Evolutionary conservation across 345 rosid species (phyloP), one percentile per base, ranked within the genome.

Genomic region (Arabis hirsuta): DNA sequence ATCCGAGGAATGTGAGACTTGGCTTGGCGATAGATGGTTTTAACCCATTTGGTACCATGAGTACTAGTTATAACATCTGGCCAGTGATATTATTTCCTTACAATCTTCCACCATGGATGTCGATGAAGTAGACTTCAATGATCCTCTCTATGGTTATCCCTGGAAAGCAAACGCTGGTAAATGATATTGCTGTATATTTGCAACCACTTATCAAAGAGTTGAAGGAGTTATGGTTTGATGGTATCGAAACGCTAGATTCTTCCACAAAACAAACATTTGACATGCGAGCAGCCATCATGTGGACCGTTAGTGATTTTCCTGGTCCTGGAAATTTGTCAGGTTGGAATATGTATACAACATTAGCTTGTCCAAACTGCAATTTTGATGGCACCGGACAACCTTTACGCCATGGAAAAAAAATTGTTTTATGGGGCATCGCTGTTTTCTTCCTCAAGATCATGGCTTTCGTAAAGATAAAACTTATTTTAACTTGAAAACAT

Each of bases 1-100:
- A 62, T 19, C 26, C 55, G 16, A 62, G 67, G 14, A 45, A 62
- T 19, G 29, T 46, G 8, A 6, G 55, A 45, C 3, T 45, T 0
- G 55, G 43, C 6, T 62, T 46, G 10, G 67, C 29, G 10, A 39
- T 19, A 5, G 2, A 45, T 6, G 66, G 53, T 13, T 43, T 42
- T 19, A 27, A 61, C 6, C 53, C 39, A 44, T 61, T 26, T 61
- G 66, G 66, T 27, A 9, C 39, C 27, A 61, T 61, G 65, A 61
- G 65, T 43, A 61, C 1, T 4, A 61, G 5, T 26, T n/a, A 61
- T 22, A 22, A 1, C 24, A 22, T 22, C 1, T 22, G 24, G 24
- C 24, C 24, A 22, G 24, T 22, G 24, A 22, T 22, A 22, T 44
- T 43, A 42, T 44, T 44, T 63, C 55, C 43, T 34, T 29, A 34